Evolutionary conservation across 108 stramenopile species (phyloP).

Genomic region (Pseudonitzschia delicatissima): DNA sequence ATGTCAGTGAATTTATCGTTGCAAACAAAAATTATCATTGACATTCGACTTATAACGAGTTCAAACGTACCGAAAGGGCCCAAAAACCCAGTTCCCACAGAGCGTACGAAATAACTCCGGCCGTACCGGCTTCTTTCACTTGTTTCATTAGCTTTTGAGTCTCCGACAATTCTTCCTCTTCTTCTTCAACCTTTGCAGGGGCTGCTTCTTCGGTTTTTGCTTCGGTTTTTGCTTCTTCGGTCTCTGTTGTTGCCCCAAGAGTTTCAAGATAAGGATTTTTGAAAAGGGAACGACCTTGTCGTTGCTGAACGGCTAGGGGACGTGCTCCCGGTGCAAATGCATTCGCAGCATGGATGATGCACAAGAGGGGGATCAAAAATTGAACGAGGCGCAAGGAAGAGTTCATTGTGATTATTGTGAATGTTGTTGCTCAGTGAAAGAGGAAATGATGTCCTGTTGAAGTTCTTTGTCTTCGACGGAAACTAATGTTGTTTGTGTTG

Average conservation of each 20-base stretch:
- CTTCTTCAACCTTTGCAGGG: background rate
- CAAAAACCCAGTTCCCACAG: conserved; percentile 85
- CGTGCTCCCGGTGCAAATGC: conserved; percentile 1
- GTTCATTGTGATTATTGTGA: conserved; percentile 6
- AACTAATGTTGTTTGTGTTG: no score
- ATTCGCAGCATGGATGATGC: background rate
- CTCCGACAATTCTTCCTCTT: conserved; percentile 28
- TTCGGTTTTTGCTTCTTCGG: background rate
- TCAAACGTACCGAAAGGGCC: conserved; percentile 39
- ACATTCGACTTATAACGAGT: background rate
- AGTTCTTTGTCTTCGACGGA: no score
- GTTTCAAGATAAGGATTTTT: background rate
- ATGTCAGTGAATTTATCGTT: no score
- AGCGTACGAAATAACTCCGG: conserved; percentile 75
- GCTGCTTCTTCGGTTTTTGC: background rate
- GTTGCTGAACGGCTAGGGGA: background rate
- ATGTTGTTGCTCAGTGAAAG: no score
- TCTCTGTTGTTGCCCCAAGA: background rate
- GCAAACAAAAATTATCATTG: no score
- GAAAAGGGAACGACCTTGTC: background rate
- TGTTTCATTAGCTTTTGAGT: conserved; percentile 58
- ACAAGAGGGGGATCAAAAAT: background rate
- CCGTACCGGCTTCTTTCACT: conserved; percentile 75
- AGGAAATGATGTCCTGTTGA: no score
- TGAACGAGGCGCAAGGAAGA: background rate